Conservation (phyloP, 2,329 filamentous ascomycete species). For the Pseudogymnoascus sp. region DNA sequence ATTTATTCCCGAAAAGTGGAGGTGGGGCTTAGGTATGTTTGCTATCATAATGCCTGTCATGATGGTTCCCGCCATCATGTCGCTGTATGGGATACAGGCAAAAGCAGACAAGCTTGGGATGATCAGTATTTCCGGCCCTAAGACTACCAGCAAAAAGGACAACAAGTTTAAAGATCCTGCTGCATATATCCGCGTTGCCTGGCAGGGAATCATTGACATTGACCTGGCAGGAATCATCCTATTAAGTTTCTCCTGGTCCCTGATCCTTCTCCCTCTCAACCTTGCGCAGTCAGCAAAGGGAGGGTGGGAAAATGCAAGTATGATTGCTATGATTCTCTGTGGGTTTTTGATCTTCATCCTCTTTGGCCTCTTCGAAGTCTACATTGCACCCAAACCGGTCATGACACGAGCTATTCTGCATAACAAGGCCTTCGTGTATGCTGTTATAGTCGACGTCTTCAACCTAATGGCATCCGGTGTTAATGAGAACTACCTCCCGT, state of each 20-base stretch:
- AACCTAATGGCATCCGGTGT: constrained; percentile 17
- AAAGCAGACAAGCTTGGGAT: not conserved
- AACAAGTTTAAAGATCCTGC: not conserved
- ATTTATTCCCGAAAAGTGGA: constrained; percentile 29
- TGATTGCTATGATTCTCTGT: constrained; percentile 18
- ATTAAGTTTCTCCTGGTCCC: constrained; percentile 18
- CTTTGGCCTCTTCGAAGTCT: constrained; percentile 17
- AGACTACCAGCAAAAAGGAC: not conserved
- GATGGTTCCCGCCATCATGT: constrained; percentile 23
- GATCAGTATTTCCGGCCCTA: not conserved
- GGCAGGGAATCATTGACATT: not conserved
- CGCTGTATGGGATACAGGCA: constrained; percentile 20
- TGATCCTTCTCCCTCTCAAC: constrained; percentile 21
- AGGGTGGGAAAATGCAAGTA: constrained; percentile 19
- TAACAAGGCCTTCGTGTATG: constrained; percentile 20
- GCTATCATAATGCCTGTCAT: constrained; percentile 23
- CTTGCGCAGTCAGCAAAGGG: constrained; percentile 17
- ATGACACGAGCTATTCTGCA: constrained; percentile 20
- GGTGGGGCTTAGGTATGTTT: constrained; percentile 25
- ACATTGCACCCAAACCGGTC: constrained; percentile 19
- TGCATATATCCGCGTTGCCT: not conserved
- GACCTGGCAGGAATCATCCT: constrained; percentile 9
- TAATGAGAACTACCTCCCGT: constrained; percentile 19
- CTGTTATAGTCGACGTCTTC: constrained; percentile 15
- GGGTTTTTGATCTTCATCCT: constrained; percentile 16